Conservation (phyloP, 768 basidiomycete genomes). For the Botryobasidium botryosum region DNA sequence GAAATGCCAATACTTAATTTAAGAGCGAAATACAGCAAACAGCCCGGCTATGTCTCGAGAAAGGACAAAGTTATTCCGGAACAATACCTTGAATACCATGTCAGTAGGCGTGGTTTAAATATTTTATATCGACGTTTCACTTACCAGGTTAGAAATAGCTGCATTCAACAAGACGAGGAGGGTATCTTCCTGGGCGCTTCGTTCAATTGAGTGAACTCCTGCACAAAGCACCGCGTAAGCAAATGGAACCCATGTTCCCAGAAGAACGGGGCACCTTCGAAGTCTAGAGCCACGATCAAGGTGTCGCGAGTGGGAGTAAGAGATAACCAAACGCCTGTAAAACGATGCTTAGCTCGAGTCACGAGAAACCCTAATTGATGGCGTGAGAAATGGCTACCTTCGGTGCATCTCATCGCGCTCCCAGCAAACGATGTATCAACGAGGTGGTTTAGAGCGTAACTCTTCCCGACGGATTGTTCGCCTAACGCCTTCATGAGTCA, state of each 20-base stretch:
- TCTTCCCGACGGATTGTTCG: constrained; percentile 36
- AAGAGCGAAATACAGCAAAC: constrained; percentile 27
- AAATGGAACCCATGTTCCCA: neutral
- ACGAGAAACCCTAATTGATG: no score
- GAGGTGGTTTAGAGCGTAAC: constrained; percentile 41
- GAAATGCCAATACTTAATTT: constrained; percentile 26
- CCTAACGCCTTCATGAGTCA: no score
- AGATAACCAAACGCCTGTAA: constrained; percentile 46
- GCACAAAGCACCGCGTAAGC: neutral
- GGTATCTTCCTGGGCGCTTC: constrained; percentile 45
- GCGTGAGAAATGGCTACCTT: no score
- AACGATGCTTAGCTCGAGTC: no score
- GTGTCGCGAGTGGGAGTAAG: constrained; percentile 40
- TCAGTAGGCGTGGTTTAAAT: no score
- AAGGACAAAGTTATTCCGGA: constrained; percentile 48
- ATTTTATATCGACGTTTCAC: no score
- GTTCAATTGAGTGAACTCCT: constrained; percentile 48
- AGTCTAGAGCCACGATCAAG: constrained; percentile 42
- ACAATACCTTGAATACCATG: no score
- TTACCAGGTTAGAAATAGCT: constrained; percentile 44
- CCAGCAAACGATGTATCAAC: constrained; percentile 50
- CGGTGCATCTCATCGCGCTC: constrained; percentile 16
- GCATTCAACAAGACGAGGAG: constrained; percentile 47
- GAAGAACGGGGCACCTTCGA: constrained; percentile 32
- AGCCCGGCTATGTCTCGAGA: constrained; percentile 42